Evolutionary conservation across 768 basidiomycete species (phyloP).

Genomic region (Boletus bicolor): DNA sequence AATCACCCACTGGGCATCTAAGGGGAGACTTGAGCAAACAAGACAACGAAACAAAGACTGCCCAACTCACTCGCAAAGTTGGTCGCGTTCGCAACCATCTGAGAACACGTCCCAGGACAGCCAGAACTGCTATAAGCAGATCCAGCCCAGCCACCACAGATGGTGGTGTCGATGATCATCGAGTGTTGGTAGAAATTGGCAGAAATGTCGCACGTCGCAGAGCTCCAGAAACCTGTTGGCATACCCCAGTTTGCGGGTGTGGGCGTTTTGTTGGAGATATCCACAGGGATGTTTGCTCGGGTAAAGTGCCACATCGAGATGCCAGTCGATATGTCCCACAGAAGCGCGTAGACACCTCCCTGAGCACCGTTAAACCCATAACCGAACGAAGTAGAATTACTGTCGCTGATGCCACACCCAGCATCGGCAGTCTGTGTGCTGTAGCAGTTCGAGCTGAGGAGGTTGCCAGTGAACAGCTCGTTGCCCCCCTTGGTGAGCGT

Average conservation of each 20-base stretch:
- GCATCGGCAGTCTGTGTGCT: slow-evolving; percentile 39
- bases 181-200: slow-evolving; percentile 52
- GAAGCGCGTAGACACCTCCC: slow-evolving; percentile 55
- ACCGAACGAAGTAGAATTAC: slow-evolving; percentile 41
- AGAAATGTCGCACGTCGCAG: slow-evolving; percentile 45
- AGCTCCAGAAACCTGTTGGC: slow-evolving; percentile 51
- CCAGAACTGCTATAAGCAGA: slow-evolving; percentile 27
- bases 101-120: slow-evolving; percentile 43
- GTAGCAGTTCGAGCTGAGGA: slow-evolving; percentile 35
- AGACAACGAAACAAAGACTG: neutral
- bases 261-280: slow-evolving; percentile 45
- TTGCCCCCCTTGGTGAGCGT: slow-evolving; percentile 16
- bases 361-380: slow-evolving; percentile 31
- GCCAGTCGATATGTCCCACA: slow-evolving; percentile 46
- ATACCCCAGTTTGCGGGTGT: slow-evolving; percentile 49
- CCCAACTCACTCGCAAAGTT: slow-evolving; percentile 47
- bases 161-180: slow-evolving; percentile 40
- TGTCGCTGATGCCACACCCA: slow-evolving; percentile 51
- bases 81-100: slow-evolving; percentile 50
- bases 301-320: slow-evolving; percentile 59
- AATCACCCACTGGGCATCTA: slow-evolving; percentile 56
- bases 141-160: slow-evolving; percentile 33
- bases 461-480: slow-evolving; percentile 19
- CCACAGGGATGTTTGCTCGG: slow-evolving; percentile 47
- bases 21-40: slow-evolving; percentile 8